Evolutionary conservation across 2,329 filamentous ascomycete species (phyloP).

Genomic region (Domatiomyces globalis): DNA sequence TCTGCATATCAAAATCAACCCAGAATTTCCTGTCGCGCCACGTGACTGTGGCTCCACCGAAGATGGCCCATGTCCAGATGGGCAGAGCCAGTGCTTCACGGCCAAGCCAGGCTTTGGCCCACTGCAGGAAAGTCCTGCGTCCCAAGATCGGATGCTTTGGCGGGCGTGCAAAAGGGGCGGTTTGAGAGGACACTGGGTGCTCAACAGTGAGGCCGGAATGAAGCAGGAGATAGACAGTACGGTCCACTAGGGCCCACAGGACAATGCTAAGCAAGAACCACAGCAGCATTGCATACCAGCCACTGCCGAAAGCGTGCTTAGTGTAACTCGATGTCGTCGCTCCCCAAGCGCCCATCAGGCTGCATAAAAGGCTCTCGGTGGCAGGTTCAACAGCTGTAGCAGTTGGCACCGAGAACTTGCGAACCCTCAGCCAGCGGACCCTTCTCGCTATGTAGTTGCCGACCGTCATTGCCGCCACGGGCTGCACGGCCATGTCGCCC

Average conservation of each 20-base stretch:
- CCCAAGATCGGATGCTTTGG: background rate
- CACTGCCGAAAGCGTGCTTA: slow-evolving; percentile 40
- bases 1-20: slow-evolving; percentile 73
- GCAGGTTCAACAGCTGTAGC: slow-evolving; percentile 89
- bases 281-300: slow-evolving; percentile 51
- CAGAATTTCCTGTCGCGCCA: slow-evolving; percentile 77
- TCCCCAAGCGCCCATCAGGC: slow-evolving; percentile 63
- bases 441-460: slow-evolving; percentile 64
- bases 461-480: slow-evolving; percentile 68
- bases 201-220: slow-evolving; percentile 61
- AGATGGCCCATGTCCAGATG: slow-evolving; percentile 80
- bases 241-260: slow-evolving; percentile 63
- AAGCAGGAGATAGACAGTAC: slow-evolving; percentile 56
- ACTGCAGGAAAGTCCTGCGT: slow-evolving; percentile 48
- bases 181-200: slow-evolving; percentile 34
- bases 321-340: slow-evolving; percentile 51
- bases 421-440: slow-evolving; percentile 77
- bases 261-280: slow-evolving; percentile 54
- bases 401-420: slow-evolving; percentile 82
- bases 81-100: slow-evolving; percentile 71
- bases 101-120: slow-evolving; percentile 71
- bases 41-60: slow-evolving; percentile 70
- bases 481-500: slow-evolving; percentile 80
- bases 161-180: slow-evolving; percentile 55
- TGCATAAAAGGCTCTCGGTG: slow-evolving; percentile 77